Base-by-base conservation (phyloP, 192 early-diverging fungal species). In the Backusella psychrophila region DNA sequence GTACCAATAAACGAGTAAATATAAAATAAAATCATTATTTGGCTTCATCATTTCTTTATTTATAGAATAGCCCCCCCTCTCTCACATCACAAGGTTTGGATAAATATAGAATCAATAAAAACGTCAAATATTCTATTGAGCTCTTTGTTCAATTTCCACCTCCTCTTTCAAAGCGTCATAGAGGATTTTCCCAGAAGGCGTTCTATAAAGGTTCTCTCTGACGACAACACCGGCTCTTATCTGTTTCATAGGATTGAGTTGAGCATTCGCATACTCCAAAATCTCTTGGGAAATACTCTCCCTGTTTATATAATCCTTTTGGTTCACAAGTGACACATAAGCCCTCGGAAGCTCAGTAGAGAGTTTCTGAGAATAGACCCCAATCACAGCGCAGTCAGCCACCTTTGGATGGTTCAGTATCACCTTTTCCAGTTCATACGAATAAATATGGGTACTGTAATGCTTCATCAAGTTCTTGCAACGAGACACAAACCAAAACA, bases 401-500 rank as follows among this genome's bases (percentile, higher is more conserved):
- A 49, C 46, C 19, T 49, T 49, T 49, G 46, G 46, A 49, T 49
- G 46, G 19, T 49, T 49, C 5, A 49, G 46, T 49, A 49, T 49
- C 46, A 49, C 46, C 19, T 59, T 59, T 80, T 92, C 92, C 15
- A 93, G 84, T 75, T 93, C 91, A 15, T 90, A 89, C 34, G 91
- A 89, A 1, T 90, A 79, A 44, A 93, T 87, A 53, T 94, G 91
- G 72, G 89, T 85, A 9, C 91, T 78, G 71, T 93, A 92, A 31
- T 73, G 39, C 63, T 72, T 73, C 23, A 72, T 73, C 9, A 78
- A 17, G 7, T 93, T 91, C 81, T 93, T 94, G 59, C 91, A 71
- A 23, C 96, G 93, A 74, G 93, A 92, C 6, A 88, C 86, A 52
- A 92, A 87, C 76, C 82, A 91, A 75, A 91, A 89, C 65, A 88